These are phyloP conservation scores for Nymphaea colorata DNA, from an alignment of 164 flowering plant genomes.

Conservation along the genomic window DNA sequence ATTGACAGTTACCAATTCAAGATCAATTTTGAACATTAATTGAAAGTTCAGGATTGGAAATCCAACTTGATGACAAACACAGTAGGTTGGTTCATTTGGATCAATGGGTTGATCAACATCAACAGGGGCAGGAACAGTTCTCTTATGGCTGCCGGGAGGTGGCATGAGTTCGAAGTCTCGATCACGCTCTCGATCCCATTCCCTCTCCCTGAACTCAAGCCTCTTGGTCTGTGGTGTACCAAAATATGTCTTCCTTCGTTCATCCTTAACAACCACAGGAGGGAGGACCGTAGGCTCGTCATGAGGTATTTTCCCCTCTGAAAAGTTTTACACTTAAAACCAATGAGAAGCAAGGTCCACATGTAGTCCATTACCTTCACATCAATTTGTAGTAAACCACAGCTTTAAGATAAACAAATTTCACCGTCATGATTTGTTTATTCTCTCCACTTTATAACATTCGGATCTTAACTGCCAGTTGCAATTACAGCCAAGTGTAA, in stretches of 20 bases:
- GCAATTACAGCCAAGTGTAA: too few species aligned
- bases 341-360: neutral
- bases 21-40: too few species aligned
- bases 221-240: constrained; percentile 73
- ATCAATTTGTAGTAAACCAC: neutral
- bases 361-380: neutral
- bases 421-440: too few species aligned
- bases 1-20: neutral
- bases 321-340: neutral
- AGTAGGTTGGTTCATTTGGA: constrained; percentile 98
- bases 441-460: too few species aligned
- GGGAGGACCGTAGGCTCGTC: constrained; percentile 95
- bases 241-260: constrained; percentile 47
- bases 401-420: too few species aligned
- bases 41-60: neutral
- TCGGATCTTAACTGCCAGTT: too few species aligned
- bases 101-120: constrained; percentile 92
- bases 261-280: constrained; percentile 65
- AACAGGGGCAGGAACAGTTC: constrained; percentile 48
- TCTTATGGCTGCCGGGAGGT: constrained; percentile 91
- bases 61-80: constrained; percentile 89
- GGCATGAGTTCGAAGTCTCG: constrained; percentile 98
- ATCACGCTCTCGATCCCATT: constrained; percentile 91
- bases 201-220: constrained; percentile 62
- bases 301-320: constrained; percentile 80